Evolutionary conservation across 306 rosid genomes (phyloP).

Genomic region (Medicago truncatula): MtrunA17r5.0-ANR NC_053042.1:44160001-44160500

Average conservation of each 20-base stretch:
- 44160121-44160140: conserved; percentile 76
- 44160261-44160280: conserved; percentile 57
- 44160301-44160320: conserved; percentile 72
- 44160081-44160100: conserved; percentile 57
- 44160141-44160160: conserved; percentile 84
- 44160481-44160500: conserved; percentile 54
- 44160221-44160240: conserved; percentile 84
- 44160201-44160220: conserved; percentile 79
- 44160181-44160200: conserved; percentile 67
- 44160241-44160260: conserved; percentile 70
- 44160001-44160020: conserved; percentile 65
- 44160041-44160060: conserved; percentile 68
- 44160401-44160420: conserved; percentile 51
- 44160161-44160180: conserved; percentile 77
- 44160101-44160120: conserved; percentile 71
- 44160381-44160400: conserved; percentile 61
- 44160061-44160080: conserved; percentile 63
- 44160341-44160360: conserved; percentile 70
- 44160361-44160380: conserved; percentile 70
- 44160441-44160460: conserved; percentile 57
- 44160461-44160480: conserved; percentile 42
- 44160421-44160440: conserved; percentile 44
- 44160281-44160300: conserved; percentile 69
- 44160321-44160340: conserved; percentile 58
- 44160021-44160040: conserved; percentile 82